Base-by-base conservation (phyloP, 2,329 filamentous ascomycete genomes). In the Onygenales sp. region DNA sequence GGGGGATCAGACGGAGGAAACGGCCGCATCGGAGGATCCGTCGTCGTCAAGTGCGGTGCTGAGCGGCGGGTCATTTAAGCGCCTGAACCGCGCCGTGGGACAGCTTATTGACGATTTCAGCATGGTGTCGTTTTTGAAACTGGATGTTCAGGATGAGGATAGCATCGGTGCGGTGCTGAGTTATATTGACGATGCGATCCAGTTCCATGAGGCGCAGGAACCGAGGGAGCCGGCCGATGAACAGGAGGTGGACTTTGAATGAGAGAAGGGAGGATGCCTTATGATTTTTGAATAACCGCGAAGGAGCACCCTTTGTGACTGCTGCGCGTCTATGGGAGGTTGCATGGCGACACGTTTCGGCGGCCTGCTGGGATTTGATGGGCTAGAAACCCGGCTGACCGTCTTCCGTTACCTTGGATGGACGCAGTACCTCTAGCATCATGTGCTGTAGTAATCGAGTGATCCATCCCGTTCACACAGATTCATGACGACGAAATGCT, bases 51-150 rank as follows among this genome's bases (percentile, higher is more conserved):
- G 83, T 56, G 82, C 83, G 50, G 67, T 95, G 55, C 87, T 95
- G 86, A 85, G 80, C 50, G 91, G 92, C 2, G 78, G 82, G 1
- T 87, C 87, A 14, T 97, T 95, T 70, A 81, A 87, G 56, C 80
- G 83, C 62, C 74, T 97, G 59, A 96, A 96, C 67, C 81, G 83
- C 56, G 92, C 92, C 0, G 92, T 98, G 4, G 93, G 88, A 0
- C 83, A 87, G 51, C 75, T 98, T 59, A 95, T 98, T 59, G 93
- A 97, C 69, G 93, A 89, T 70, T 98, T 96, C 73, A 95, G 90
- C 73, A 94, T 98, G 88, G 88, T 98, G 10, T 95, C 88, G 47
- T 98, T 95, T 67, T 76, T 96, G 54, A 88, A 91, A 73, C 76
- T 97, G 44, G 88, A 97, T 65, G 86, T 85, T 32, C 87, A 93